A percentile compares a stretch with the other conserved stretches of the same genome.
Evolutionary conservation across 148 eudicot species (phyloP).

Genomic region (Selenicereus undatus): DNA sequence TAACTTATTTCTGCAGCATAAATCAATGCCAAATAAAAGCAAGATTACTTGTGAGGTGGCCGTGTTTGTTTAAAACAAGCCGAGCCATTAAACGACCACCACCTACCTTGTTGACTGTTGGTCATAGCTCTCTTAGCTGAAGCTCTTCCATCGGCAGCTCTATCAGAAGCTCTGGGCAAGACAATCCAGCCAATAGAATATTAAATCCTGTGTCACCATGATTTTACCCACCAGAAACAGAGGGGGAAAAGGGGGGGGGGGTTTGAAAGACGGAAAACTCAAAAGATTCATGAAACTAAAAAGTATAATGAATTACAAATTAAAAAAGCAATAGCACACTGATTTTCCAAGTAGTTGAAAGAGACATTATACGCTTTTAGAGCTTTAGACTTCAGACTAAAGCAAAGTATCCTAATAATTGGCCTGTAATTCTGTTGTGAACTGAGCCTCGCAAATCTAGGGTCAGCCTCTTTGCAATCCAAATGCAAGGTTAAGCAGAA

Average conservation of each 20-base stretch:
- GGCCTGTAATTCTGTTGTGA: neutral
- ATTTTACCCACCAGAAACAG: no score
- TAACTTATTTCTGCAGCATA: neutral
- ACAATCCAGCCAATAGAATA: neutral
- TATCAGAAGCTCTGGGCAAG: constrained; percentile 62
- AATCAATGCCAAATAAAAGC: neutral
- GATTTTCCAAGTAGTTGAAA: neutral
- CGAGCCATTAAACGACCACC: neutral
- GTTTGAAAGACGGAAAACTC: no score
- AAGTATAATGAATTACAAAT: no score
- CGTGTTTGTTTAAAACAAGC: neutral
- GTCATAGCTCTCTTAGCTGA: constrained; percentile 60
- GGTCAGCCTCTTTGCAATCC: no score
- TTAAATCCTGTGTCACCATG: neutral
- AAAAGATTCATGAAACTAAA: no score
- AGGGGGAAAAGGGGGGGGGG: no score
- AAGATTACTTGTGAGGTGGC: neutral
- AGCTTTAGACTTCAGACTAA: no score
- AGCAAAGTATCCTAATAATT: no score
- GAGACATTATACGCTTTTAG: no score
- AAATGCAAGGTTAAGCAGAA: no score
- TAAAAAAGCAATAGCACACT: neutral
- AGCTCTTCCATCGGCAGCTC: constrained; percentile 58
- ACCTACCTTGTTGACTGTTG: constrained; percentile 52
- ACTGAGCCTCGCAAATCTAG: neutral